These are phyloP conservation scores for Linnemannia exigua DNA, from an alignment of 192 early-diverging fungal genomes.

Conservation along the genomic window DNA sequence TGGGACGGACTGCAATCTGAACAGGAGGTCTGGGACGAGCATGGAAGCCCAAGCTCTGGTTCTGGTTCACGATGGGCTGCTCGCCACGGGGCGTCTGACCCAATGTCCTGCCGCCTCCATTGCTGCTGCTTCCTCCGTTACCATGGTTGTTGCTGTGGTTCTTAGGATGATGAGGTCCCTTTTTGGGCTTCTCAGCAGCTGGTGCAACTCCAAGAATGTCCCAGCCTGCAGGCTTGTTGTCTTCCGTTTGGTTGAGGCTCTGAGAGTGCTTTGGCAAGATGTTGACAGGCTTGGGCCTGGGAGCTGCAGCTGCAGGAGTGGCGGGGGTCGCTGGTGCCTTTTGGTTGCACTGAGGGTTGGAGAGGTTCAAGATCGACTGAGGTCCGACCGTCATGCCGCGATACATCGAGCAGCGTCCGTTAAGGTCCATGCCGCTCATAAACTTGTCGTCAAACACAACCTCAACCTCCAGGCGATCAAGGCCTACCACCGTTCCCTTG, in stretches of 20 bases:
- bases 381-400: conserved; percentile 81
- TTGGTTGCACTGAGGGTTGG: conserved; percentile 66
- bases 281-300: conserved; percentile 19
- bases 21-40: conserved; percentile 35
- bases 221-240: conserved; percentile 48
- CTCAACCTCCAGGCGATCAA: conserved; percentile 83
- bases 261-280: conserved; percentile 23
- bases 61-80: conserved; percentile 31
- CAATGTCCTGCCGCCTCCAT: neutral
- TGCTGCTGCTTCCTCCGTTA: neutral
- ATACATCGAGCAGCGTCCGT: conserved; percentile 79
- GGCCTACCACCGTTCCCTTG: conserved; percentile 87
- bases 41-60: conserved; percentile 50
- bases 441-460: conserved; percentile 90
- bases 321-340: conserved; percentile 8
- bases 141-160: neutral
- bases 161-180: conserved; percentile 25
- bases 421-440: conserved; percentile 83
- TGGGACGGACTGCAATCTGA: conserved; percentile 35
- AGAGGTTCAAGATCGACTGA: conserved; percentile 80
- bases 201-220: conserved; percentile 47
- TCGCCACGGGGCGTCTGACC: neutral
- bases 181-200: conserved; percentile 29
- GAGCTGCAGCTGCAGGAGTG: conserved; percentile 10
- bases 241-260: conserved; percentile 11